Evolutionary conservation across 2,329 filamentous ascomycete species (phyloP).

Genomic region (Incumbomyces lentus): DNA sequence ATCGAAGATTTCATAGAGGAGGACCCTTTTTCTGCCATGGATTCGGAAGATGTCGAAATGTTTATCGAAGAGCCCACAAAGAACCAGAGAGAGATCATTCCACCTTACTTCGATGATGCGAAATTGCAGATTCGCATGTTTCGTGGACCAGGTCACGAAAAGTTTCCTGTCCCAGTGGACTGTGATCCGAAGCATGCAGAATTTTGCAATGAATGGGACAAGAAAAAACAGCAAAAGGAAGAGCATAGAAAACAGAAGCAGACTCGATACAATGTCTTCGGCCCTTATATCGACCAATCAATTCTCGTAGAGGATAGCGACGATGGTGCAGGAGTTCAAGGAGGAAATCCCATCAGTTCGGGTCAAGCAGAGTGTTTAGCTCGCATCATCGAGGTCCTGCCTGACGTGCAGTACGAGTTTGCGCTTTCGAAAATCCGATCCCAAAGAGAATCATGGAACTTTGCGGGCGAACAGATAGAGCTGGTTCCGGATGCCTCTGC

Average conservation of each 20-base stretch:
- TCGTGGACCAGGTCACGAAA: conserved; percentile 18
- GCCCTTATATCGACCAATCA: conserved; percentile 1
- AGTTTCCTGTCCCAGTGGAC: conserved; percentile 18
- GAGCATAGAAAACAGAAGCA: conserved; percentile 7
- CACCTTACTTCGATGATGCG: conserved; percentile 19
- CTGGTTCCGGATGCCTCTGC: conserved; percentile 17
- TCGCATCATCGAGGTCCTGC: conserved; percentile 35
- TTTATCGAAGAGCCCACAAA: not conserved
- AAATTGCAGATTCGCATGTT: conserved; percentile 17
- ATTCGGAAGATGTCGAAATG: not conserved
- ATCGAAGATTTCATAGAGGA: not conserved
- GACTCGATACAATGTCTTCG: conserved; percentile 1
- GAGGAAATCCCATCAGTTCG: not conserved
- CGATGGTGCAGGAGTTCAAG: not conserved
- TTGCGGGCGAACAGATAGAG: conserved; percentile 1
- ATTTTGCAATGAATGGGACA: conserved; percentile 18
- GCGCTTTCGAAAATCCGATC: conserved; percentile 21
- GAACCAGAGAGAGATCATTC: conserved; percentile 2
- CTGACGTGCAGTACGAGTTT: conserved; percentile 36
- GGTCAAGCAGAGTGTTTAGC: conserved; percentile 22
- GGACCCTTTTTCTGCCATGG: not conserved
- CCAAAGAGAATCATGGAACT: conserved; percentile 2
- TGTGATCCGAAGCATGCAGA: conserved; percentile 14
- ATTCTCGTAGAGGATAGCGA: conserved; percentile 9
- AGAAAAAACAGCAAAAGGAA: conserved; percentile 4